A percentile compares a stretch with the other conserved stretches of the same genome.
These are phyloP conservation scores for Ogataea saltuana DNA, from an alignment of 805 yeast species.

Conservation along the genomic window DNA sequence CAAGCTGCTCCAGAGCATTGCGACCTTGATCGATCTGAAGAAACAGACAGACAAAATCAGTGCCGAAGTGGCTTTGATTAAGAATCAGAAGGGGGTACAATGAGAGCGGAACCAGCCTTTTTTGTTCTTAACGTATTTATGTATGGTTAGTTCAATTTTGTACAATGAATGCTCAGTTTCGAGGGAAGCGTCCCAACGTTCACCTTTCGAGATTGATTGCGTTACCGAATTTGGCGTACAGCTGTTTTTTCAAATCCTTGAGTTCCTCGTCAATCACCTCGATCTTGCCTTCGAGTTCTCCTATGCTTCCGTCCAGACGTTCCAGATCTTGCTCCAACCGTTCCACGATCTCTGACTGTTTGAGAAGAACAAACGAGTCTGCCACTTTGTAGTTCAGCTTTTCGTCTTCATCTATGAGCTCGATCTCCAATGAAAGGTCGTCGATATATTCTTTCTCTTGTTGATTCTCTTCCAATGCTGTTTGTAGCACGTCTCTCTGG, in stretches of 20 bases:
- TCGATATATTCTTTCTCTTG: constrained; percentile 86
- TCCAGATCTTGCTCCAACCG: constrained; percentile 65
- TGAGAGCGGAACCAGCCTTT: constrained; percentile 11
- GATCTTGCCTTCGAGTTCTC: constrained; percentile 45
- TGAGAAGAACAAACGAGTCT: constrained; percentile 71
- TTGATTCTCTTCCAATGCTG: constrained; percentile 47
- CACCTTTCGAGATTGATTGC: constrained; percentile 80
- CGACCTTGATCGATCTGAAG: constrained; percentile 76
- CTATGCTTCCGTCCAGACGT: constrained; percentile 50
- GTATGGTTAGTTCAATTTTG: constrained; percentile 8
- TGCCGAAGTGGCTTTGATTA: constrained; percentile 64
- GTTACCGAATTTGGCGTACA: constrained; percentile 87
- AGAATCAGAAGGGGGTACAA: constrained; percentile 34
- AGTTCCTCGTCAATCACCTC: constrained; percentile 56
- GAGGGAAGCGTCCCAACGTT: constrained; percentile 4
- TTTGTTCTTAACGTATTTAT: neutral
- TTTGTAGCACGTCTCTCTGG: constrained; percentile 60
- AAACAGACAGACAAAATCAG: constrained; percentile 85
- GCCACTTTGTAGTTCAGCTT: constrained; percentile 77
- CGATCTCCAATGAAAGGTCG: constrained; percentile 82
- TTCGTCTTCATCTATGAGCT: constrained; percentile 78
- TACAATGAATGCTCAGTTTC: neutral
- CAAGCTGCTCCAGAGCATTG: constrained; percentile 65
- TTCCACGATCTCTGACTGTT: constrained; percentile 64
- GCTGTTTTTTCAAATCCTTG: constrained; percentile 60